These are phyloP conservation scores for Penicillium lividum DNA, from an alignment of 495 filamentous ascomycete species.

Conservation along the genomic window DNA sequence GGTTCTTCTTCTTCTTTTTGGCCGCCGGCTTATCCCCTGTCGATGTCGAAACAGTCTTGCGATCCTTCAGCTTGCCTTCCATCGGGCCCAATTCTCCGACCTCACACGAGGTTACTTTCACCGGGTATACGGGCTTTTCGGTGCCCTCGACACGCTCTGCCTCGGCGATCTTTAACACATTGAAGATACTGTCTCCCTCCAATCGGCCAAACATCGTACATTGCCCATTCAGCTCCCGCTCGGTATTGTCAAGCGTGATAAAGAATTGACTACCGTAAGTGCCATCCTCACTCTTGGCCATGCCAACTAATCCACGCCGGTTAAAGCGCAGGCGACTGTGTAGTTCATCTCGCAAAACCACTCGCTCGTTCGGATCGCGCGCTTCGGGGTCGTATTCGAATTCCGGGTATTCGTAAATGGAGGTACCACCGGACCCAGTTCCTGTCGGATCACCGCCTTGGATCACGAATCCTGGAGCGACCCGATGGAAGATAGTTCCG, in stretches of 20 bases:
- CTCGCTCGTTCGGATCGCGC: constrained; percentile 55
- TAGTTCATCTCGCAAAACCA: constrained; percentile 83
- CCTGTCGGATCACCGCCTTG: constrained; percentile 95
- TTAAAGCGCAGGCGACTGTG: constrained; percentile 93
- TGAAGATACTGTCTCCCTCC: constrained; percentile 93
- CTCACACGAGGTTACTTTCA: constrained; percentile 75
- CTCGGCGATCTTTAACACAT: constrained; percentile 89
- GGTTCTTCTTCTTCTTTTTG: constrained; percentile 76
- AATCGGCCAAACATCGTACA: constrained; percentile 94
- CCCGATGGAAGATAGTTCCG: constrained; percentile 87
- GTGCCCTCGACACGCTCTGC: constrained; percentile 74
- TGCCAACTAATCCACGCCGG: constrained; percentile 80
- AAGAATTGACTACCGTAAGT: constrained; percentile 97
- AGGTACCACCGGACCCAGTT: constrained; percentile 87
- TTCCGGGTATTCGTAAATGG: constrained; percentile 83
- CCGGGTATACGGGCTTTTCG: constrained; percentile 87
- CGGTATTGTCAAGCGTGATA: constrained; percentile 77
- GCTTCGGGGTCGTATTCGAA: constrained; percentile 70
- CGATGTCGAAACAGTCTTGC: constrained; percentile 45
- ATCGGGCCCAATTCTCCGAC: constrained; percentile 79
- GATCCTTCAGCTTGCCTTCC: constrained; percentile 81
- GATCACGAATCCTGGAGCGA: constrained; percentile 87
- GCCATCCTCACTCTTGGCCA: constrained; percentile 76
- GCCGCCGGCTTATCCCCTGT: constrained; percentile 41
- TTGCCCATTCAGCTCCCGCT: constrained; percentile 81